Conservation (phyloP, 768 basidiomycete species). For the Cytidiella melzeri region DNA sequence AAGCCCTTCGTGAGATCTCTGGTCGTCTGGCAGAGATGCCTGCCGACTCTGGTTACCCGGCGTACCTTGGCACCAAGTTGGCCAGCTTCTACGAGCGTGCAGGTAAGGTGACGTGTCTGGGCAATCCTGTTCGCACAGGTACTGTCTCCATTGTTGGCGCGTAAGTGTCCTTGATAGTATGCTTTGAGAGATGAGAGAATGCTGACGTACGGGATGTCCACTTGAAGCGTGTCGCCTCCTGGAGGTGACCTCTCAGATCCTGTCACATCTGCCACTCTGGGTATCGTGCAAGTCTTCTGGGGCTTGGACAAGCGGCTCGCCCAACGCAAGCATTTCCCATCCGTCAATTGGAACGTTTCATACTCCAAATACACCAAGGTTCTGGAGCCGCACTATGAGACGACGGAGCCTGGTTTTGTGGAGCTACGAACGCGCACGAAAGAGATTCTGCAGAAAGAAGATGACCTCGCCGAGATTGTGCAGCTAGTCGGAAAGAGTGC, state of each 20-base stretch:
- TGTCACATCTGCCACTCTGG: slow-evolving; percentile 93
- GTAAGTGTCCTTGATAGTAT: slow-evolving; percentile 61
- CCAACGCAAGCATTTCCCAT: slow-evolving; percentile 98
- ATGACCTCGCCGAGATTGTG: slow-evolving; percentile 97
- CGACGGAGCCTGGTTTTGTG: slow-evolving; percentile 89
- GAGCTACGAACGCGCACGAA: slow-evolving; percentile 89
- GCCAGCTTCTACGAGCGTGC: slow-evolving; percentile 99
- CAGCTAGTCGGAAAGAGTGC: slow-evolving; percentile 99
- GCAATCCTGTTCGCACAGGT: slow-evolving; percentile 81
- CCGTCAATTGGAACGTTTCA: slow-evolving; percentile 99
- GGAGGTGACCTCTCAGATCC: slow-evolving; percentile 99
- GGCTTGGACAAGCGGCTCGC: slow-evolving; percentile 99
- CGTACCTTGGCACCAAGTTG: slow-evolving; percentile 91
- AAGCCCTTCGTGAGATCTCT: slow-evolving; percentile 97
- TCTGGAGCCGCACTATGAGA: slow-evolving; percentile 89
- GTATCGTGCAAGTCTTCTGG: slow-evolving; percentile 99
- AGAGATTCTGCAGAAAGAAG: slow-evolving; percentile 97
- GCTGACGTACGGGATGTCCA: neutral
- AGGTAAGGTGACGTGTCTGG: slow-evolving; percentile 90
- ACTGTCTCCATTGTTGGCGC: slow-evolving; percentile 99
- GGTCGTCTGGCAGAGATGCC: slow-evolving; percentile 99
- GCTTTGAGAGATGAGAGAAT: too few species aligned
- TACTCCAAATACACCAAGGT: slow-evolving; percentile 98
- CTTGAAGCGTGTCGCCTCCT: slow-evolving; percentile 85
- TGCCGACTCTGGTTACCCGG: slow-evolving; percentile 98